Evolutionary conservation across 176 grass and related monocot species (phyloP), one percentile per base, ranked within the genome.

Genomic region (Chrysopogon serrulatus): DNA sequence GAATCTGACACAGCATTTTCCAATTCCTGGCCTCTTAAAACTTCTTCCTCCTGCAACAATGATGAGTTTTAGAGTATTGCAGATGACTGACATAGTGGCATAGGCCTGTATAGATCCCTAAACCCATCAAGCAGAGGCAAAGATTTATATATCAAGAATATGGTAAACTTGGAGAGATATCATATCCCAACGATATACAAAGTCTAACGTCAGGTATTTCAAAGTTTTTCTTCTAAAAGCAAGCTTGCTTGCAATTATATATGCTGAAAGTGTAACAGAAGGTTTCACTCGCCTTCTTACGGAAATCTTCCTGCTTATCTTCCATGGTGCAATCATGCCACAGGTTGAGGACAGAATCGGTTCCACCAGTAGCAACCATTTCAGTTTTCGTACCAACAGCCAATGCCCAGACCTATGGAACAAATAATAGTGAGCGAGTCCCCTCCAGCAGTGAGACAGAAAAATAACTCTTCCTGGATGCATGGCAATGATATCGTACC

Each of bases 1-100:
- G 80, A 78, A 92, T 94, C 93, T 51, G 96, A 94, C 67, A 96
- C 87, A 53, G 96, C 91, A 89, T 99, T 99, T 92, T 95, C 91
- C 81, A 99, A 74, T 85, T 99, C 91, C 61, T 99, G 96, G 8
- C 87, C 93, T 89, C 91, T 92, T 65, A 99, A 74, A 65, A 88
- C 31, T 91, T 88, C 87, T 88, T 96, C 93, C 70, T 96, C 96
- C 93, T 99, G 77, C 43, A 74, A 74, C 60, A 35, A 47, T 21
- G 62, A 74, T 33, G 71, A 84, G 70, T 71, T 39, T 41, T 47
- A 9, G 66, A 85, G 42, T 44, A 12, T 33, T 17, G 28, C 21
- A 63, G 82, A 26, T 64, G 75, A 17, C 36, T 41, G 43, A 69
- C 64, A 17, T 26, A 41, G 68, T 41, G 36, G 63, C 56, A 17